Conservation (phyloP, 164 flowering plant species). For the Annona cherimola region DNA sequence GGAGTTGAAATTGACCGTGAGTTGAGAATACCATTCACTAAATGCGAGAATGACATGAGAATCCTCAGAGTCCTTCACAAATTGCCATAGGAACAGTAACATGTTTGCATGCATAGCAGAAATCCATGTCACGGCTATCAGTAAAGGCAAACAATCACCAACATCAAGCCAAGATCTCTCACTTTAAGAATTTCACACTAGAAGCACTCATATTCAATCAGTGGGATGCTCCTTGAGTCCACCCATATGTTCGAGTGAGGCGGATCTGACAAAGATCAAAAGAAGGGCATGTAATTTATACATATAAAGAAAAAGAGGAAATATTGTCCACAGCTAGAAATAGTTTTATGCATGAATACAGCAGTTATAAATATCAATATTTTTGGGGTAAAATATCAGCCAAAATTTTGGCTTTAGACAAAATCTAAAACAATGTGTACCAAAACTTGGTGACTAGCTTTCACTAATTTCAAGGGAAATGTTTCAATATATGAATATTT, state of each 20-base stretch:
- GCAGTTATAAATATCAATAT: too few relatives aligned
- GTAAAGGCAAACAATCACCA: background rate
- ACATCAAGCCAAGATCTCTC: background rate
- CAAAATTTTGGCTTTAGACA: background rate
- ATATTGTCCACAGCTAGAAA: background rate
- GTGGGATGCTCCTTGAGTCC: constrained; percentile 13
- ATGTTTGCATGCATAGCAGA: background rate
- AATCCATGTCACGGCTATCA: background rate
- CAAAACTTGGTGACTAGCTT: too few relatives aligned
- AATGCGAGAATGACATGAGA: too few relatives aligned
- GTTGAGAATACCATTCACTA: too few relatives aligned
- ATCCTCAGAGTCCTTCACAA: too few relatives aligned
- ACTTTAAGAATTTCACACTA: background rate
- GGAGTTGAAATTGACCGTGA: too few relatives aligned
- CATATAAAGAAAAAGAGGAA: background rate
- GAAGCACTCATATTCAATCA: background rate
- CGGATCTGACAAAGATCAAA: constrained; percentile 46
- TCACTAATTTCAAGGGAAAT: too few relatives aligned
- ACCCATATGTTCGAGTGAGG: constrained; percentile 45
- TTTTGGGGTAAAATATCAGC: background rate
- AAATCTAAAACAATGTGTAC: too few relatives aligned
- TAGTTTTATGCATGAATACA: background rate
- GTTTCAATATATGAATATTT: too few relatives aligned
- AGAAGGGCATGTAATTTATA: background rate
- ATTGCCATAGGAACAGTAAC: too few relatives aligned